Evolutionary conservation across 1,139 yeast genomes (phyloP).

Genomic region (Taphrina wiesneri): DNA sequence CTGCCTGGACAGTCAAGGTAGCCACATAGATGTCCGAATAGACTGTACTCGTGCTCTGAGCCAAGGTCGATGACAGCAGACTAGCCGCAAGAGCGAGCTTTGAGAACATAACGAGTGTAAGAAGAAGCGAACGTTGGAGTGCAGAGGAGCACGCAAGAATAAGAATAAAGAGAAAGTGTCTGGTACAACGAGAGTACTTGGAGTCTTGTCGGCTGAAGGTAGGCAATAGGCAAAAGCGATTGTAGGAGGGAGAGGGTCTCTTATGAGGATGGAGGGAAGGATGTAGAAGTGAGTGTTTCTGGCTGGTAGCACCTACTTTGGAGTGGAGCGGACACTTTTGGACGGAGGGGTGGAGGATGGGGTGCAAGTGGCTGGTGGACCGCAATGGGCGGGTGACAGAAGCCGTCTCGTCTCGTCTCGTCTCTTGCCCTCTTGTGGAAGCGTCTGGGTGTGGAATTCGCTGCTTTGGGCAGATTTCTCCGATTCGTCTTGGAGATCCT

Average conservation of each 20-base stretch:
- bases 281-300: neutral
- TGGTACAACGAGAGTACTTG: neutral
- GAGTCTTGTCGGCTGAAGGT: neutral
- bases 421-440: no score
- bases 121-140: neutral
- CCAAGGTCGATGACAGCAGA: conserved; percentile 3
- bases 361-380: neutral
- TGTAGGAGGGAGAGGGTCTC: neutral
- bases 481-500: no score
- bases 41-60: neutral
- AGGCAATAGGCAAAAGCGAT: neutral
- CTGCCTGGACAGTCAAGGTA: conserved; percentile 3
- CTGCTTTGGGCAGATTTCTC: neutral
- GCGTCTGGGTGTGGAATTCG: no score
- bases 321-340: neutral
- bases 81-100: conserved; percentile 8
- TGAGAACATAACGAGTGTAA: conserved; percentile 1
- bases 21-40: conserved; percentile 9
- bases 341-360: neutral
- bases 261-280: neutral
- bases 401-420: no score
- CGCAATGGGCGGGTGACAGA: neutral
- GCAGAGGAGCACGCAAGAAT: neutral
- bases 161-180: neutral
- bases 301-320: neutral